Evolutionary conservation across 1,284 basidiomycete species (phyloP).

Genomic region (Taiwanofungus camphoratus): DNA sequence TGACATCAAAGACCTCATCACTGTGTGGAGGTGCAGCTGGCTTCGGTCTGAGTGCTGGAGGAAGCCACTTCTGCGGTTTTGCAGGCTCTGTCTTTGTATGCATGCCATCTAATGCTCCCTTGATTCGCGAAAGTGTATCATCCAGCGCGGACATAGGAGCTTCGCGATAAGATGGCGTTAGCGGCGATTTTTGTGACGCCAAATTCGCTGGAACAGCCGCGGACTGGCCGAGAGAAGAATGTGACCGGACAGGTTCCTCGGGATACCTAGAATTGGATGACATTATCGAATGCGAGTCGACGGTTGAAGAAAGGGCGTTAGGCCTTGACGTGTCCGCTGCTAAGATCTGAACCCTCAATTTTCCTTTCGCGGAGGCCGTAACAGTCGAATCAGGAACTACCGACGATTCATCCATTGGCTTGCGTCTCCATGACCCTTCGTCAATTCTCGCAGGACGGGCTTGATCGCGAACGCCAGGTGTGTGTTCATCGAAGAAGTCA

Average conservation of each 20-base stretch:
- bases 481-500: slow-evolving; percentile 59
- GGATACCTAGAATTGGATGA: slow-evolving; percentile 1
- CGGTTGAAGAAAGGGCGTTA: not conserved
- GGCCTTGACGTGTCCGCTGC: not conserved
- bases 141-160: slow-evolving; percentile 73
- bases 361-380: not conserved
- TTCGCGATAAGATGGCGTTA: slow-evolving; percentile 47
- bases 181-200: slow-evolving; percentile 24
- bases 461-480: slow-evolving; percentile 12
- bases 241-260: slow-evolving; percentile 9
- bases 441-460: slow-evolving; percentile 25
- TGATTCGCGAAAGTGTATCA: slow-evolving; percentile 84
- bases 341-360: slow-evolving; percentile 3
- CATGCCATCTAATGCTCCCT: slow-evolving; percentile 76
- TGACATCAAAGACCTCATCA: slow-evolving; percentile 46
- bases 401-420: not conserved
- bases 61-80: slow-evolving; percentile 41
- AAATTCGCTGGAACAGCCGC: slow-evolving; percentile 1
- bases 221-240: not conserved
- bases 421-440: slow-evolving; percentile 41
- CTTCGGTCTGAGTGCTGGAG: slow-evolving; percentile 46
- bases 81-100: slow-evolving; percentile 31
- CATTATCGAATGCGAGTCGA: not conserved
- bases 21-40: slow-evolving; percentile 24
- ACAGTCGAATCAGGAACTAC: not conserved